Conservation (phyloP, 2,329 filamentous ascomycete species). For the Sarocladiaceae sp. region DNA sequence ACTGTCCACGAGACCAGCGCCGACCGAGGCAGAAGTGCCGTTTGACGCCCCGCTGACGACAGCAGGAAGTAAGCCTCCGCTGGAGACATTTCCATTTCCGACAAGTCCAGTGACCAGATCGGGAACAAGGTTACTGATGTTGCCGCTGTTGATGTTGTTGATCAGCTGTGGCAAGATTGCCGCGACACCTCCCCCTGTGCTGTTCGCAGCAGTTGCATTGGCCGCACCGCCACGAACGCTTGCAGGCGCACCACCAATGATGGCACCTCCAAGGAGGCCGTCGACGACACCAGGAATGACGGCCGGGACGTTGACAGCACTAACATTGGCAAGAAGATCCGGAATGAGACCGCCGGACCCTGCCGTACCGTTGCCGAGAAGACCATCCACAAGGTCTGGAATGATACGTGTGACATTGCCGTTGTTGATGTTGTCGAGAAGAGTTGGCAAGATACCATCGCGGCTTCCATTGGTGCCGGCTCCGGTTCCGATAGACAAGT, state of each 20-base stretch:
- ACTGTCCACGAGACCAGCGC: conserved; percentile 20
- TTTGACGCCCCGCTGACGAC: conserved; percentile 38
- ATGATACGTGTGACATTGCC: conserved; percentile 8
- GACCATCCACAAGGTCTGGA: conserved; percentile 7
- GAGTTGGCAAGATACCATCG: conserved; percentile 4
- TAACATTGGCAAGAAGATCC: conserved; percentile 4
- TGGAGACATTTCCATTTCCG: conserved; percentile 18
- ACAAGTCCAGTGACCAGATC: conserved; percentile 3
- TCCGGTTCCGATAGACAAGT: background rate
- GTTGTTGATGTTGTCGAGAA: background rate
- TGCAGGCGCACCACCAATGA: background rate
- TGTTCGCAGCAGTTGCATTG: background rate
- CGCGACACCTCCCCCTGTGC: background rate
- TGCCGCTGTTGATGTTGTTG: conserved; percentile 5
- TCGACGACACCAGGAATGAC: conserved; percentile 7
- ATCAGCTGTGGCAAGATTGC: background rate
- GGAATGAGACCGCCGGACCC: conserved; percentile 4
- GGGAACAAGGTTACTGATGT: conserved; percentile 8
- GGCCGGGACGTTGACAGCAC: background rate
- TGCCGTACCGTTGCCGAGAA: conserved; percentile 3
- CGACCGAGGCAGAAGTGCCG: conserved; percentile 27
- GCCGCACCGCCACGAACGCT: background rate
- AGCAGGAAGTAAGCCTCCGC: conserved; percentile 41
- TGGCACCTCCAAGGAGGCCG: conserved; percentile 1
- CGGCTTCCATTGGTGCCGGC: background rate